Evolutionary conservation across 495 filamentous ascomycete species (phyloP).

Genomic region (Hyaloscypha hepaticicola): DNA sequence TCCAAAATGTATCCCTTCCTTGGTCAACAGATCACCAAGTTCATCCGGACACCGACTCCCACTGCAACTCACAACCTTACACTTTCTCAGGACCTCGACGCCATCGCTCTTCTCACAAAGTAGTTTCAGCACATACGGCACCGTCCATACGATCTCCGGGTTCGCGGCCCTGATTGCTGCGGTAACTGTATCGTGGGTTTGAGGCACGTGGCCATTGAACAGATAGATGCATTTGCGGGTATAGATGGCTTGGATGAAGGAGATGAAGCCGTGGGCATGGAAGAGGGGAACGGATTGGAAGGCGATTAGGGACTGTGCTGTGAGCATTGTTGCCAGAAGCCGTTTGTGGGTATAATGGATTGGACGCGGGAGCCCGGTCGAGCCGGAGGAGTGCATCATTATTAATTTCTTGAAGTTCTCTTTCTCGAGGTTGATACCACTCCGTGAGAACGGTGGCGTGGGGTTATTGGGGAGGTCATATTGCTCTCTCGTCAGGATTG

Average conservation of each 20-base stretch:
- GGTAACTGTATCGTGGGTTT: conserved; percentile 34
- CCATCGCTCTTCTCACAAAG: conserved; percentile 47
- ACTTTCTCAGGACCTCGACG: conserved; percentile 41
- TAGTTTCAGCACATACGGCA: conserved; percentile 51
- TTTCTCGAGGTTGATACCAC: conserved; percentile 40
- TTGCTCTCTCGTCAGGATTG: conserved; percentile 1
- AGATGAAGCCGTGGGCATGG: conserved; percentile 47
- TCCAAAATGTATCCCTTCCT: conserved; percentile 53
- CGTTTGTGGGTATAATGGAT: conserved; percentile 21
- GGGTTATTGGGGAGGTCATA: conserved; percentile 33
- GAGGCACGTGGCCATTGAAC: conserved; percentile 45
- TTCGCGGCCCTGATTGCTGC: conserved; percentile 1
- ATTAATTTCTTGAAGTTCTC: conserved; percentile 40
- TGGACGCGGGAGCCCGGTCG: conserved; percentile 25
- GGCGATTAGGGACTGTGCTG: conserved; percentile 36
- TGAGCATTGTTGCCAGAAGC: conserved; percentile 40
- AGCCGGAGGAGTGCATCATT: conserved; percentile 23
- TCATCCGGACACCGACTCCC: conserved; percentile 49
- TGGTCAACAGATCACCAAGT: conserved; percentile 51
- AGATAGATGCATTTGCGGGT: conserved; percentile 42
- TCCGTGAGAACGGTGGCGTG: conserved; percentile 35
- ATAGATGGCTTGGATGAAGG: conserved; percentile 47
- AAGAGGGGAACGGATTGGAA: conserved; percentile 44
- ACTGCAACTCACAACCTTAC: conserved; percentile 48
- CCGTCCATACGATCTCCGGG: conserved; percentile 42